Evolutionary conservation across 495 filamentous ascomycete genomes (phyloP), one percentile per base, ranked within the genome.

Genomic region (Talaromyces stipitatus): DNA sequence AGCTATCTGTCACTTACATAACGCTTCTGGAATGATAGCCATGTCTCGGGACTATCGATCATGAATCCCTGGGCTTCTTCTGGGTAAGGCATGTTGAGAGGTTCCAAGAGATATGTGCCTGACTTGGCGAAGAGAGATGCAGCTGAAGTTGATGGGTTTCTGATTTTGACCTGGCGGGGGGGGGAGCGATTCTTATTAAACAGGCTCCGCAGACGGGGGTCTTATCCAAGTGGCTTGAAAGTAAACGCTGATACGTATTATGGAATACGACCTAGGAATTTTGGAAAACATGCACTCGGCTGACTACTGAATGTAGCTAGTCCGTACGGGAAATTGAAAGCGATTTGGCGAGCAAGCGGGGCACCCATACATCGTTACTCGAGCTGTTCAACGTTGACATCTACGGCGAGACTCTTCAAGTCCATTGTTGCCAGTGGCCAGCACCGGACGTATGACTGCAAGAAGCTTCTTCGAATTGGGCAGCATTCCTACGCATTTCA

Each of bases 21-120:
- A 63, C 82, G 69, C 70, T 86, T 88, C 58, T 79, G 78, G 70
- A 89, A 89, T 11, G 78, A 64, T 59, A 71, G 81, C 70, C 79
- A 86, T 53, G 82, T 79, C 27, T 82, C 74, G 46, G 78, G 73
- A 65, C 77, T 75, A 55, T 84, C 73, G 64, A 88, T 78, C 75
- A 85, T 81, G 72, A 89, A 91, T 53, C 89, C 88, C 61, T 85
- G 77, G 50, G 90, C 87, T 60, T 83, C 83, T 41, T 91, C 86
- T 64, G 88, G 89, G 68, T 91, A 91, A 58, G 77, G 76, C 88
- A 90, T 89, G n/a, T 69, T 79, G 32, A 9, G 20, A 30, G 20
- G 10, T 18, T 14, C 6, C 23, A 10, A 30, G 24, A 36, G 47
- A 23, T 18, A 22, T 18, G 12, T 53, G 22, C 22, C 43, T 26